Evolutionary conservation across 345 rosid species (phyloP).

Genomic region (Triadica sebifera): DNA sequence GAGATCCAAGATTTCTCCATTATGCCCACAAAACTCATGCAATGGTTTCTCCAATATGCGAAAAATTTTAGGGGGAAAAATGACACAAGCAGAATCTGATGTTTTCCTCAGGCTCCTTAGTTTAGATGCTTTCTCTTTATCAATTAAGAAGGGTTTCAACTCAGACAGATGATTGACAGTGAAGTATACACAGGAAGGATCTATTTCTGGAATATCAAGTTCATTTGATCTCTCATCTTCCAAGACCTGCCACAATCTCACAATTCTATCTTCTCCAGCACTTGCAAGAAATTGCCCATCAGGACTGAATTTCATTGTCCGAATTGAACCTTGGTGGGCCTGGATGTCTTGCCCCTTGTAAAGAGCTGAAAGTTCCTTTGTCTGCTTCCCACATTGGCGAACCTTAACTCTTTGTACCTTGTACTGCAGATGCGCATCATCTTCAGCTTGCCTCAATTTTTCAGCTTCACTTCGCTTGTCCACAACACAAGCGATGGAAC

Average conservation of each 20-base stretch:
- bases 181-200: constrained; percentile 52
- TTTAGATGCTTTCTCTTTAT: constrained; percentile 39
- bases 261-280: constrained; percentile 69
- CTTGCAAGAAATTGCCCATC: constrained; percentile 70
- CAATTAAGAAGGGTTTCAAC: constrained; percentile 39
- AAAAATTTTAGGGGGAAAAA: constrained; percentile 66
- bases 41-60: constrained; percentile 56
- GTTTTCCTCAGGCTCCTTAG: constrained; percentile 40
- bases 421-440: constrained; percentile 25
- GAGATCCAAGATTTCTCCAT: constrained; percentile 64
- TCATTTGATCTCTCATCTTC: constrained; percentile 49
- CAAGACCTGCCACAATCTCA: constrained; percentile 67
- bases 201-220: constrained; percentile 45
- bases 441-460: constrained; percentile 32
- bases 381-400: constrained; percentile 38
- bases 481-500: constrained; percentile 51
- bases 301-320: constrained; percentile 67
- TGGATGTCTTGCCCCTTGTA: constrained; percentile 64
- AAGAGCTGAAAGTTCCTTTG: constrained; percentile 64
- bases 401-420: constrained; percentile 31
- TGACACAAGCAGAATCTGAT: constrained; percentile 56
- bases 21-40: constrained; percentile 66
- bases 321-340: constrained; percentile 73
- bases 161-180: constrained; percentile 49
- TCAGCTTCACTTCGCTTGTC: constrained; percentile 41